Percentiles rank a stretch among this genome's conserved stretches.
Conservation (phyloP, 2,329 filamentous ascomycete genomes). For the Teratosphaeria gauchensis region DNA sequence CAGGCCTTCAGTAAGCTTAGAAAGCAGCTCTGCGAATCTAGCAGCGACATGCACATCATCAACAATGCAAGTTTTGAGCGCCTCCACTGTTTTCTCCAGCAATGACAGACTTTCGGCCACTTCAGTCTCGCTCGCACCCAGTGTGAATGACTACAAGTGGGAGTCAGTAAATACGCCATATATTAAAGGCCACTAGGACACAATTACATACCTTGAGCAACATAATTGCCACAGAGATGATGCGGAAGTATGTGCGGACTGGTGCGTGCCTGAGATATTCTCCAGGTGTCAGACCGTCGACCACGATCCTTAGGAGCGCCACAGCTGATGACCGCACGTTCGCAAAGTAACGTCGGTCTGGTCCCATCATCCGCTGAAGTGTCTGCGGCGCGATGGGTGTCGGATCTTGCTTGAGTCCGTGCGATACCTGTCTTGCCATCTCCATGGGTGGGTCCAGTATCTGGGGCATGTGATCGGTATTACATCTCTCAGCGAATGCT, state of each 20-base stretch:
- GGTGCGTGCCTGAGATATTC: conserved; percentile 75
- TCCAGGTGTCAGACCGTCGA: conserved; percentile 63
- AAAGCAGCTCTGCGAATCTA: conserved; percentile 72
- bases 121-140: conserved; percentile 69
- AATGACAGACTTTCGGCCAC: conserved; percentile 65
- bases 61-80: conserved; percentile 66
- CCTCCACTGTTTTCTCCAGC: conserved; percentile 65
- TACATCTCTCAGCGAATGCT: conserved; percentile 82
- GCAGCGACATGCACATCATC: conserved; percentile 81
- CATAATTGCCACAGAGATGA: conserved; percentile 78
- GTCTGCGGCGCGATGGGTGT: conserved; percentile 36
- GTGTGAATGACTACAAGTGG: conserved; percentile 54
- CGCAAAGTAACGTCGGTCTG: conserved; percentile 52
- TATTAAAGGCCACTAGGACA: neutral
- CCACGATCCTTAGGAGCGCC: conserved; percentile 66
- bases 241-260: conserved; percentile 76
- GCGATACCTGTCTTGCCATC: conserved; percentile 20
- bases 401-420: conserved; percentile 28
- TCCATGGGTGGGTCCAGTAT: conserved; percentile 20
- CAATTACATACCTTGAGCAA: conserved; percentile 47
- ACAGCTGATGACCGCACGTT: conserved; percentile 70
- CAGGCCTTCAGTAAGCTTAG: conserved; percentile 64
- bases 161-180: neutral
- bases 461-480: conserved; percentile 44
- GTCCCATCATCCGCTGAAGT: conserved; percentile 43